Evolutionary conservation across 768 basidiomycete species (phyloP).

Genomic region (Suillus variegatus): DNA sequence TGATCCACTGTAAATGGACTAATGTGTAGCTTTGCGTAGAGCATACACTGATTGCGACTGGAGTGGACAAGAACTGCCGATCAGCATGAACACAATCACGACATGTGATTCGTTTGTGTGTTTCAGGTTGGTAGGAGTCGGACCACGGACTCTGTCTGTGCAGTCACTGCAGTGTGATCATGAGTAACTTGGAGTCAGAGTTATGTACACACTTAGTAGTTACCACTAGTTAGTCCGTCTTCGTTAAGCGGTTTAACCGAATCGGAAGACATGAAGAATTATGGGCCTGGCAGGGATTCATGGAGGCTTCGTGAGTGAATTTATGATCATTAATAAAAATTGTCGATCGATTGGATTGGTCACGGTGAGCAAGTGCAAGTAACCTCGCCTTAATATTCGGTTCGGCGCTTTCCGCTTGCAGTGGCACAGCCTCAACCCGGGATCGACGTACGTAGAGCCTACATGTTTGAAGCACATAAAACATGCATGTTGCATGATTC

Average conservation of each 20-base stretch:
- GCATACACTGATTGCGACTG: not conserved
- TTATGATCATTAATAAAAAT: too few relatives aligned
- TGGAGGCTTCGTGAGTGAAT: not conserved
- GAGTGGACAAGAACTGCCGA: not conserved
- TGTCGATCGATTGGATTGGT: too few relatives aligned
- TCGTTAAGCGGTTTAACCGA: not conserved
- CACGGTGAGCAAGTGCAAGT: too few relatives aligned
- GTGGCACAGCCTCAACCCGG: too few relatives aligned
- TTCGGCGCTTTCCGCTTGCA: too few relatives aligned
- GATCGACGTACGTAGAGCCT: too few relatives aligned
- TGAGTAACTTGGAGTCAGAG: not conserved
- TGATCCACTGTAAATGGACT: not conserved
- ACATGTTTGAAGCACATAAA: too few relatives aligned
- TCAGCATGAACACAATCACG: not conserved
- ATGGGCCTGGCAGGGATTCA: not conserved
- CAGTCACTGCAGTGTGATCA: not conserved
- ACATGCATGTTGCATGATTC: too few relatives aligned
- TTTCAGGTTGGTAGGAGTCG: not conserved
- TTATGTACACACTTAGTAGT: not conserved
- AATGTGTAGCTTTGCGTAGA: not conserved
- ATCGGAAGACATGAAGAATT: not conserved
- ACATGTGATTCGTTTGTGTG: not conserved
- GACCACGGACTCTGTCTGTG: not conserved
- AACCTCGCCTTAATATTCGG: too few relatives aligned
- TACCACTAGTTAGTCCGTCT: not conserved